Percentiles rank a stretch among this genome's conserved stretches.
Evolutionary conservation across 164 flowering plant species (phyloP).

Genomic region (Tetracentron sinense): DNA sequence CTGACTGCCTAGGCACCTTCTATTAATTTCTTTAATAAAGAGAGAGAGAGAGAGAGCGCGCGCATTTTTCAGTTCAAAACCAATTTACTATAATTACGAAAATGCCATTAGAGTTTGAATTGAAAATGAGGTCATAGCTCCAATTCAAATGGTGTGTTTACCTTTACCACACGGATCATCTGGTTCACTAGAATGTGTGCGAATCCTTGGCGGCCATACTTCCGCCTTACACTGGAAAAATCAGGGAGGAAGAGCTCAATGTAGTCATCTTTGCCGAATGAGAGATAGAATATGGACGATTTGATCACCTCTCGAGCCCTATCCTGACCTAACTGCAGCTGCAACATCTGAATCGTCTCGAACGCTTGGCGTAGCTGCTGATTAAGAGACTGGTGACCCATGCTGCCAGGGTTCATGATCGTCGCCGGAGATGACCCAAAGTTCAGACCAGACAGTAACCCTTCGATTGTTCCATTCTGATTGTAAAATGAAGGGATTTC

Average conservation of each 20-base stretch:
- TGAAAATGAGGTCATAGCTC: too few relatives aligned
- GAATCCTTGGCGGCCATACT: slow-evolving; percentile 23
- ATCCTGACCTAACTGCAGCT: slow-evolving; percentile 42
- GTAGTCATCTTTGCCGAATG: slow-evolving; percentile 72
- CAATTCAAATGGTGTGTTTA: too few relatives aligned
- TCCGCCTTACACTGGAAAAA: slow-evolving; percentile 15
- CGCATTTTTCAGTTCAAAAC: too few relatives aligned
- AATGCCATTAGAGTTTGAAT: too few relatives aligned
- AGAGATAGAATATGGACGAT: slow-evolving; percentile 64
- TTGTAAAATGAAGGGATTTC: slow-evolving; percentile 42
- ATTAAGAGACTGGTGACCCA: slow-evolving; percentile 47
- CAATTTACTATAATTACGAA: too few relatives aligned
- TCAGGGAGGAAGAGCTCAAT: slow-evolving; percentile 33
- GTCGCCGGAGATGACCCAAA: slow-evolving; percentile 67
- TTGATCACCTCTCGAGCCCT: slow-evolving; percentile 24
- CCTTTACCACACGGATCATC: slow-evolving; percentile 32
- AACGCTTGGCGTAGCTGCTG: slow-evolving; percentile 63
- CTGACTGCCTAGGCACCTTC: too few relatives aligned
- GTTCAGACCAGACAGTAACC: slow-evolving; percentile 47
- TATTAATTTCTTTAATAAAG: too few relatives aligned
- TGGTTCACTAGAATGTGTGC: slow-evolving; percentile 43
- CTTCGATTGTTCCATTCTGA: slow-evolving; percentile 54
- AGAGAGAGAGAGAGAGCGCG: too few relatives aligned
- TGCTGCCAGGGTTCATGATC: slow-evolving; percentile 36
- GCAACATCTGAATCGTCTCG: slow-evolving; percentile 64